Evolutionary conservation across 2,329 filamentous ascomycete genomes (phyloP).

Genomic region (Podosphaera leucotricha): DNA sequence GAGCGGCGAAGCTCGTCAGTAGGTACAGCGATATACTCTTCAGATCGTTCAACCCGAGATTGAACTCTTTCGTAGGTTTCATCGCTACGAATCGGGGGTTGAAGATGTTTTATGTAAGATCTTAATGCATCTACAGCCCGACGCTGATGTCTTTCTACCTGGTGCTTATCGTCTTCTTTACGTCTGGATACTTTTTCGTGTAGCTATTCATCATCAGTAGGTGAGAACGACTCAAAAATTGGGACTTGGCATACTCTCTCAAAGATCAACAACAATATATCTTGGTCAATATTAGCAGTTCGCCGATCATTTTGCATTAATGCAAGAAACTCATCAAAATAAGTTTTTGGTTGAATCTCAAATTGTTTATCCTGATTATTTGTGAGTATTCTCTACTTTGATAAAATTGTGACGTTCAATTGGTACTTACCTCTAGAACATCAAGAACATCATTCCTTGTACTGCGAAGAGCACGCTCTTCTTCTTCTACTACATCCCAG

Average conservation of each 20-base stretch:
- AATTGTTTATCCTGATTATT: conserved; percentile 55
- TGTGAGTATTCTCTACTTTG: conserved; percentile 17
- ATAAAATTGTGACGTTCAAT: not conserved
- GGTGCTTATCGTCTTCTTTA: conserved; percentile 60
- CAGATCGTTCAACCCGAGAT: conserved; percentile 51
- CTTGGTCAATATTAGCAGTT: conserved; percentile 65
- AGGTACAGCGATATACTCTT: conserved; percentile 64
- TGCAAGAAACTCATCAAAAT: conserved; percentile 66
- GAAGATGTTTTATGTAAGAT: conserved; percentile 67
- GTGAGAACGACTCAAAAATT: not conserved
- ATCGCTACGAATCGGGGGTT: conserved; percentile 52
- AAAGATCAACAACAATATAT: conserved; percentile 61
- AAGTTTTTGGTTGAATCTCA: conserved; percentile 69
- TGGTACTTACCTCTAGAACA: conserved; percentile 54
- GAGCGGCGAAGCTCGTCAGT: conserved; percentile 61
- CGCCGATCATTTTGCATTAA: conserved; percentile 69
- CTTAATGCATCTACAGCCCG: conserved; percentile 66
- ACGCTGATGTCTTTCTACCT: conserved; percentile 66
- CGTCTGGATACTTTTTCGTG: conserved; percentile 69
- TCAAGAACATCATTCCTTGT: conserved; percentile 68
- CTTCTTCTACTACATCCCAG: conserved; percentile 87
- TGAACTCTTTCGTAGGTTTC: conserved; percentile 83
- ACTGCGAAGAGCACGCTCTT: conserved; percentile 65
- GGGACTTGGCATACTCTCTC: conserved; percentile 34
- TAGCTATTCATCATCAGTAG: conserved; percentile 26